Percentiles rank a stretch among this genome's conserved stretches.
Conservation (phyloP, 2,329 filamentous ascomycete species). For the Didymella keratinophila region DNA sequence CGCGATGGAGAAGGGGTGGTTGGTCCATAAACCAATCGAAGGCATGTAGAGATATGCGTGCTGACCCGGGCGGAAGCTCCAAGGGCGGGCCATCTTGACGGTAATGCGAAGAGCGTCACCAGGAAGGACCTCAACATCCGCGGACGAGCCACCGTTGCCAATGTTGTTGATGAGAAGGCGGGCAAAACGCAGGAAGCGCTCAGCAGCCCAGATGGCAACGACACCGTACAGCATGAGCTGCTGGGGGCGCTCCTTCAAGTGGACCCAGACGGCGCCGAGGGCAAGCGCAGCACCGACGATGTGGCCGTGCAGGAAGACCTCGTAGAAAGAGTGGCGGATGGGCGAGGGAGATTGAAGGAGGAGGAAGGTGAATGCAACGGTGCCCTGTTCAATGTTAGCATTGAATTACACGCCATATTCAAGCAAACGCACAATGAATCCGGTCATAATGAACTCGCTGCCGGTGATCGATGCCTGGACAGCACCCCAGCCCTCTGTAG, state of each 20-base stretch:
- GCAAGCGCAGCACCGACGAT: constrained; percentile 68
- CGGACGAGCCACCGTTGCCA: constrained; percentile 70
- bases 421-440: constrained; percentile 68
- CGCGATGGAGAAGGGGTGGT: constrained; percentile 80
- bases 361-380: constrained; percentile 68
- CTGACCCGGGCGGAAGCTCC: constrained; percentile 76
- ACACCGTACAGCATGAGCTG: constrained; percentile 69
- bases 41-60: constrained; percentile 84
- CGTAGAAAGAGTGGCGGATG: constrained; percentile 79
- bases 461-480: constrained; percentile 52
- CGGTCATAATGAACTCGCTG: constrained; percentile 64
- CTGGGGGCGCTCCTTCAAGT: constrained; percentile 63
- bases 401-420: neutral
- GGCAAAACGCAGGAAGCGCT: constrained; percentile 67
- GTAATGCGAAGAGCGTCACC: constrained; percentile 79
- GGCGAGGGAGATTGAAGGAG: constrained; percentile 74
- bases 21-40: constrained; percentile 73
- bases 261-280: constrained; percentile 72
- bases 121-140: constrained; percentile 76
- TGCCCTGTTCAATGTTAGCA: constrained; percentile 54
- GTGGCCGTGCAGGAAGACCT: constrained; percentile 77
- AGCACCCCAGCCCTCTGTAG: constrained; percentile 59
- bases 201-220: constrained; percentile 71
- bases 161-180: constrained; percentile 72
- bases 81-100: constrained; percentile 77